Base-by-base conservation (phyloP, 1,284 basidiomycete species). In the Coniferiporia weirii region DNA sequence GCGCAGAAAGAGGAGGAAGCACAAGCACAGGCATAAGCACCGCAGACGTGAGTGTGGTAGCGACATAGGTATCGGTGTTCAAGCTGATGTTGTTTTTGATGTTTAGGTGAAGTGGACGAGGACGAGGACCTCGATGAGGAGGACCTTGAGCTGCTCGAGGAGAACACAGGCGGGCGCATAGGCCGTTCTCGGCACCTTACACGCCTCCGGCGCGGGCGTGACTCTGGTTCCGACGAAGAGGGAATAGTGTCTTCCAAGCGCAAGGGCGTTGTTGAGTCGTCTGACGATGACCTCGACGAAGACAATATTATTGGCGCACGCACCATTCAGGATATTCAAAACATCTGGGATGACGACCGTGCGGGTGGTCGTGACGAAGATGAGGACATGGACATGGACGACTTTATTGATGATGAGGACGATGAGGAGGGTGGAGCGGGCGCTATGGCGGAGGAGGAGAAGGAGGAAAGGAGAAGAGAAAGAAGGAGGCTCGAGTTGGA, bases 331-430 rank as follows among this genome's bases (percentile, higher is more conserved):
- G 90, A 92, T 66, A 85, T 95, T 48, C 82, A 87, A 40, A 83
- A 82, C 64, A 92, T 95, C 64, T 95, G 91, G 84, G 91, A 93
- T 63, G 93, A 95, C 64, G 88, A 90, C 43, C 79, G 82, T 46
- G 73, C 66, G 7, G 72, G 68, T 47, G 80, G 73, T n/a, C 79
- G 80, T 34, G 84, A 85, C 59, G 84, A 88, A 53, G 82, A 88
- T 57, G 83, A 83, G 9, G 85, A 88, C 59, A 75, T 71, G 53
- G 85, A 83, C 66, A 81, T 91, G 76, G 86, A 89, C 63, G 87
- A 90, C 69, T 97, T 98, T 70, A 97, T 98, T 67, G 90, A 94
- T 69, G 92, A 97, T 67, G 84, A 87, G 59, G 93, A 96, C 66
- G 90, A 91, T 47, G 90, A 92, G 61, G 90, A 91, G 44, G 87